Percentiles rank a stretch among this genome's conserved stretches.
phyloP scores from a whole-genome alignment of 352 stramenopile genomes.

The Phytophthora foliorum region DNA sequence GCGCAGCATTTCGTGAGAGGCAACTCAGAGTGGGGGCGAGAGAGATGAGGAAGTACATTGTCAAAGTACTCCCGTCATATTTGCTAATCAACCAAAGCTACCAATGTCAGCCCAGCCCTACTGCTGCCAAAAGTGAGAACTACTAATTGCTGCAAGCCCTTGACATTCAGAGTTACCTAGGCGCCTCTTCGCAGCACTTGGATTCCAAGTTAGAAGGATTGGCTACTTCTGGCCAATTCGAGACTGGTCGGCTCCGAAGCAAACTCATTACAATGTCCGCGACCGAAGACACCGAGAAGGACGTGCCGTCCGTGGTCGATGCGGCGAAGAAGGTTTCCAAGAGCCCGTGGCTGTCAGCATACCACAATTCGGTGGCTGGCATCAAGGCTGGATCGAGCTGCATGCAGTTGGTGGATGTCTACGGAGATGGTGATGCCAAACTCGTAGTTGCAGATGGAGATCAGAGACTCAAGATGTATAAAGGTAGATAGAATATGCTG shows the following conservation, averaged over 20 bases:
- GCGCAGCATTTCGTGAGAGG: conserved; percentile 42
- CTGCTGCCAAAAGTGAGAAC: too few relatives aligned
- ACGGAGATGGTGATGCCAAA: conserved; percentile 86
- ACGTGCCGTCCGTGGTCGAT: conserved; percentile 11
- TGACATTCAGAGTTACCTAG: too few relatives aligned
- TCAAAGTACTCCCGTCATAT: conserved; percentile 29
- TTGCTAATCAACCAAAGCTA: conserved; percentile 16
- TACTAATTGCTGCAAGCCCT: too few relatives aligned
- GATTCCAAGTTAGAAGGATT: too few relatives aligned
- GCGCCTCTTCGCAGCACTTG: conserved; percentile 31
- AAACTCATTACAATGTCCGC: conserved; percentile 16
- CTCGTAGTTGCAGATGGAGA: conserved; percentile 85
- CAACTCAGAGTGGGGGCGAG: neutral
- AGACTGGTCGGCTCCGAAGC: neutral
- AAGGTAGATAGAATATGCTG: conserved; percentile 52
- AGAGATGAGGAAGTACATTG: neutral
- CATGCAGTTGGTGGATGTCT: conserved; percentile 84
- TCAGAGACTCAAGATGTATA: conserved; percentile 90
- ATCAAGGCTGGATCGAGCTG: conserved; percentile 87
- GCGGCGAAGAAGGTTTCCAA: conserved; percentile 36
- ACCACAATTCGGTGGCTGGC: conserved; percentile 91
- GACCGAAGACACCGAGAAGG: conserved; percentile 37
- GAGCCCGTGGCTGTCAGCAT: conserved; percentile 88
- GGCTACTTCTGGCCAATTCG: neutral
- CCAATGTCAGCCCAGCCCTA: neutral